phyloP scores from a whole-genome alignment of 1,139 yeast genomes.

The Pichia sp. region DNA sequence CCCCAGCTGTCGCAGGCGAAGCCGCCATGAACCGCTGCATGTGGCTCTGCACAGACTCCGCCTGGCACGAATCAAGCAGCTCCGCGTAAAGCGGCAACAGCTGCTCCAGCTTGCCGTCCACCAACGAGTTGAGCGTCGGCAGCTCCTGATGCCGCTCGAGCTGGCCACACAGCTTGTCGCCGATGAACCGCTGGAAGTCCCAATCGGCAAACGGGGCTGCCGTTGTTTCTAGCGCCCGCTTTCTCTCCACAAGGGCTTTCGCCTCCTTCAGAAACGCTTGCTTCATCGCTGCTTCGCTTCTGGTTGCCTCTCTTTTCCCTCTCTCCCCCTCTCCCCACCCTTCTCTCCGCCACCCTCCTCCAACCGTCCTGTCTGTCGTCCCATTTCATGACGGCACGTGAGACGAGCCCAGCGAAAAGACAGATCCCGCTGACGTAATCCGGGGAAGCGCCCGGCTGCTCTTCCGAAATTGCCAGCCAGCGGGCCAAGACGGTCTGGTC shows the following conservation, averaged over 20 bases:
- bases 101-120: neutral
- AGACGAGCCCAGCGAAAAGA: too few relatives aligned
- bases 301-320: neutral
- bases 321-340: neutral
- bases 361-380: neutral
- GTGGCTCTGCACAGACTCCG: neutral
- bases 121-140: slow-evolving; percentile 4
- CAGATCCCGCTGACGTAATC: neutral
- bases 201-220: slow-evolving; percentile 3
- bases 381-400: neutral
- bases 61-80: slow-evolving; percentile 4
- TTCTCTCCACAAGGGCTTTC: neutral
- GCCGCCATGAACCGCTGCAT: slow-evolving; percentile 4
- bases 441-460: neutral
- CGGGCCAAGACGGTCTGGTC: too few relatives aligned
- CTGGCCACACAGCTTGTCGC: slow-evolving; percentile 6
- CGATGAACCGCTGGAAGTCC: slow-evolving; percentile 1
- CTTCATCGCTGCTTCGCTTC: neutral
- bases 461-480: slow-evolving; percentile 1
- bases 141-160: neutral
- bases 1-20: neutral
- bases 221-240: neutral
- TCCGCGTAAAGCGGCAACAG: slow-evolving; percentile 8
- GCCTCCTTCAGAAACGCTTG: neutral
- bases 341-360: neutral